Base-by-base conservation (phyloP, 208 protist genomes). In the Leishmania major region DNA sequence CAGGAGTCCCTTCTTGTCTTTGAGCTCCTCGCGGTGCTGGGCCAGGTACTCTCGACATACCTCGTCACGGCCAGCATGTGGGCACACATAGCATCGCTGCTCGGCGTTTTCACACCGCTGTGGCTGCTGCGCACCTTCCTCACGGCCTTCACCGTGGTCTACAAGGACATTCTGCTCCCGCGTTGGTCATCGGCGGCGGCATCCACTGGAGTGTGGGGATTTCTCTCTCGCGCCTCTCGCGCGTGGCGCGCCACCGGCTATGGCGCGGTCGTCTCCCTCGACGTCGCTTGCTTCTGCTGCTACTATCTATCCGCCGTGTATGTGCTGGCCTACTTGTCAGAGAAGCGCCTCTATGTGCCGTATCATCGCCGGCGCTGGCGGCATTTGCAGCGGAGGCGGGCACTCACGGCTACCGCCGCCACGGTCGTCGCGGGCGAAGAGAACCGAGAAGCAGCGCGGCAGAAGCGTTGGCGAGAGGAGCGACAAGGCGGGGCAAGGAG, bases 261-360 rank as follows among this genome's bases (percentile, higher is more conserved):
- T 81, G 86, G 81, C 17, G 85, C 85, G 6, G 57, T 89, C 3
- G 78, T 86, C 22, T 74, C 75, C 51, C 79, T 92, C 1, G 84
- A 94, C 75, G 71, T 92, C 22, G 40, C 87, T 31, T 76, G 90
- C 78, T 90, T 81, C 70, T 59, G 86, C 25, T 22, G 74, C 15
- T 91, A 91, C 77, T 77, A 71, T 25, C 75, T 94, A 47, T 45
- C 79, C 13, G 66, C 76, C 5, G 67, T 94, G 7, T 86, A 91
- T 60, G 74, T 86, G 11, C 35, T 90, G 1, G 89, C 73, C 47
- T 92, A 86, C 78, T 37, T 91, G 3, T 87, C 86, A 0, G 87
- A 92, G 53, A 91, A 89, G 79, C 87, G 87, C 49, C 82, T 91
- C 1, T 92, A 94, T 78, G 75, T 89, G 15, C 86, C 86, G 2